phyloP scores from a whole-genome alignment of 1,284 basidiomycete genomes.

The Ceratobasidium sp. region DNA sequence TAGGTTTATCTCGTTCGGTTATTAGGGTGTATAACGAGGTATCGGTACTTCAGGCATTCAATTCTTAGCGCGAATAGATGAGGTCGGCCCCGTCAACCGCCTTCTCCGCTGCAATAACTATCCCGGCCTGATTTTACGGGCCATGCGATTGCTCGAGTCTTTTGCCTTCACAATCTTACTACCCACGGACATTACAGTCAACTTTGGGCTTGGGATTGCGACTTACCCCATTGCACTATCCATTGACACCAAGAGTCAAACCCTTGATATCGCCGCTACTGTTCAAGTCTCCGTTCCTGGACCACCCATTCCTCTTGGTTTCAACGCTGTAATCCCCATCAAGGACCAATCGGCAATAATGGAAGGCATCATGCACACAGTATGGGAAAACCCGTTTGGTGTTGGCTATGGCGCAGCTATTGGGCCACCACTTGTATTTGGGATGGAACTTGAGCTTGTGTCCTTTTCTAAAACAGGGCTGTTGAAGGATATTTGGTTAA shows the following conservation, averaged over 20 bases:
- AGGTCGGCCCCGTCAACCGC: background rate
- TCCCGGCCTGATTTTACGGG: background rate
- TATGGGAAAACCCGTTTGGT: constrained; percentile 20
- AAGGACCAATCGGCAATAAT: background rate
- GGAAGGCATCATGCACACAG: background rate
- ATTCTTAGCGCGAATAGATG: background rate
- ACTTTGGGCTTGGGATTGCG: background rate
- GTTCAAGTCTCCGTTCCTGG: background rate
- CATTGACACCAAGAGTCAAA: background rate
- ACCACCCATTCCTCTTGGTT: background rate
- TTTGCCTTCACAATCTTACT: background rate
- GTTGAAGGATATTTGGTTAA: no score
- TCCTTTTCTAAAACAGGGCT: background rate
- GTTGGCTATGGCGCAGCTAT: background rate
- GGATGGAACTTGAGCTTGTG: background rate
- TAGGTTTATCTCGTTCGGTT: no score
- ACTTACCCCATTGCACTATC: background rate
- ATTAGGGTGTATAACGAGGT: no score
- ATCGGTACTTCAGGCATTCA: background rate
- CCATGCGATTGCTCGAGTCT: background rate
- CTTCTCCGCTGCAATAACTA: background rate
- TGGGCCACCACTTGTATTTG: background rate
- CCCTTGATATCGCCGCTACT: background rate
- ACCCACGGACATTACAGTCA: background rate
- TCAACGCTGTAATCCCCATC: background rate